A percentile compares a stretch with the other conserved stretches of the same genome.
Evolutionary conservation across 225 moss, liverwort and hornwort species (phyloP).

Genomic region (Rhytidiadelphus loreus): DNA sequence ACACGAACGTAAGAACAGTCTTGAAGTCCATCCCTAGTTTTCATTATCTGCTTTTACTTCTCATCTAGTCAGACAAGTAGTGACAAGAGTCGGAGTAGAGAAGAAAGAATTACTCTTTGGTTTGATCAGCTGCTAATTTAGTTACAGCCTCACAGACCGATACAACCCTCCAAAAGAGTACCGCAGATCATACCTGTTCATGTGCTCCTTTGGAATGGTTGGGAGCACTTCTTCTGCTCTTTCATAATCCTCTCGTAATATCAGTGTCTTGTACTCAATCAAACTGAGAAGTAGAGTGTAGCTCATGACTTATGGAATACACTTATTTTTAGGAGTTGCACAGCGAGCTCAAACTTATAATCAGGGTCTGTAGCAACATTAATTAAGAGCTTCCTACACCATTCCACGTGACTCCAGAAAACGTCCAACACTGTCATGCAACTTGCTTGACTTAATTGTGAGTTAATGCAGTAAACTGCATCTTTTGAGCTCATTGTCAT

Average conservation of each 20-base stretch:
- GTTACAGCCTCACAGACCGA: not conserved
- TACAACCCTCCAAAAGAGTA: not conserved
- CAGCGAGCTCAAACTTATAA: constrained; percentile 88
- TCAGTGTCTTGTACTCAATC: constrained; percentile 91
- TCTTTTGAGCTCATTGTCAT: too few species aligned
- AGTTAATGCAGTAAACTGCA: too few species aligned
- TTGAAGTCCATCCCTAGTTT: not conserved
- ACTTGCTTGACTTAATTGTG: too few species aligned
- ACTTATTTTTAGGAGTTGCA: constrained; percentile 22
- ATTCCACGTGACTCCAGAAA: constrained; percentile 96
- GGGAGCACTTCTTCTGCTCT: constrained; percentile 83
- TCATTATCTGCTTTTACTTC: not conserved
- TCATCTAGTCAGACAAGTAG: too few species aligned
- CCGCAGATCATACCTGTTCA: constrained; percentile 57
- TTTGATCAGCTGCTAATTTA: not conserved
- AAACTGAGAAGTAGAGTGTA: constrained; percentile 92
- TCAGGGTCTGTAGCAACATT: constrained; percentile 74
- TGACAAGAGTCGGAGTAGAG: not conserved
- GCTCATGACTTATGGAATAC: constrained; percentile 46
- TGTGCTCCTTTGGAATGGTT: constrained; percentile 73
- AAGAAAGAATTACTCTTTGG: not conserved
- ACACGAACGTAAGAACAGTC: not conserved
- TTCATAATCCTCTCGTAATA: constrained; percentile 72
- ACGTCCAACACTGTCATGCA: constrained; percentile 69
- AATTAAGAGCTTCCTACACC: constrained; percentile 86